These are phyloP conservation scores for Pontederia paniculata DNA, from an alignment of 176 grass and related monocot genomes.

Conservation along the genomic window DNA sequence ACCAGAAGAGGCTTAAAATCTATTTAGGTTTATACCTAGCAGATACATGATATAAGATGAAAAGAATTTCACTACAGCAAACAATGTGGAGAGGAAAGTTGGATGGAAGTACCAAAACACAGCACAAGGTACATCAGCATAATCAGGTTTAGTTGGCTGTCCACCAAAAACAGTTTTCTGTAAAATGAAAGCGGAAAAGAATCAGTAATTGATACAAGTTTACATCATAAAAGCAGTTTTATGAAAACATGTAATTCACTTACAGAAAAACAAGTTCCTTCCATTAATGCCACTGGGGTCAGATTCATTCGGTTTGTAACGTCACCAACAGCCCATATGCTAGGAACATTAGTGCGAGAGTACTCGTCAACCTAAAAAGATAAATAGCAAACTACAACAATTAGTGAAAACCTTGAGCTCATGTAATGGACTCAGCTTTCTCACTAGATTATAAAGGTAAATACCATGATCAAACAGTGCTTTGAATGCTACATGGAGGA, in stretches of 20 bases:
- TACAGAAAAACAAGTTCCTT: constrained; percentile 96
- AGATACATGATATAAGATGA: no score
- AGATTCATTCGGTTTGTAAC: constrained; percentile 93
- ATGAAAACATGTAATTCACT: constrained; percentile 7
- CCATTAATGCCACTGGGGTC: constrained; percentile 94
- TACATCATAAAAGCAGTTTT: not conserved
- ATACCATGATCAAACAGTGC: no score
- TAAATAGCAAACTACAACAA: not conserved
- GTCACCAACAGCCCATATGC: constrained; percentile 94
- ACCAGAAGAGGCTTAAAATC: no score
- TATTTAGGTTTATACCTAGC: no score
- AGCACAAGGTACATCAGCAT: constrained; percentile 78
- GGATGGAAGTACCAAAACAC: constrained; percentile 51
- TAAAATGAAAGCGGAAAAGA: constrained; percentile 11
- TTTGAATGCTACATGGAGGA: no score
- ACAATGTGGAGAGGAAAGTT: not conserved
- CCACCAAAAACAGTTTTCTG: constrained; percentile 99
- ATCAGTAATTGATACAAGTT: constrained; percentile 7
- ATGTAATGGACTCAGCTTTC: not conserved
- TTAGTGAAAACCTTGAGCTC: not conserved
- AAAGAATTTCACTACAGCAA: not conserved
- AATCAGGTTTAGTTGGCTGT: constrained; percentile 68
- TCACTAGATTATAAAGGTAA: no score
- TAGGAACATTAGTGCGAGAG: constrained; percentile 60
- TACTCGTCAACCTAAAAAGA: constrained; percentile 81